Evolutionary conservation across 345 rosid genomes (phyloP).

Genomic region (Salix viminalis): DNA sequence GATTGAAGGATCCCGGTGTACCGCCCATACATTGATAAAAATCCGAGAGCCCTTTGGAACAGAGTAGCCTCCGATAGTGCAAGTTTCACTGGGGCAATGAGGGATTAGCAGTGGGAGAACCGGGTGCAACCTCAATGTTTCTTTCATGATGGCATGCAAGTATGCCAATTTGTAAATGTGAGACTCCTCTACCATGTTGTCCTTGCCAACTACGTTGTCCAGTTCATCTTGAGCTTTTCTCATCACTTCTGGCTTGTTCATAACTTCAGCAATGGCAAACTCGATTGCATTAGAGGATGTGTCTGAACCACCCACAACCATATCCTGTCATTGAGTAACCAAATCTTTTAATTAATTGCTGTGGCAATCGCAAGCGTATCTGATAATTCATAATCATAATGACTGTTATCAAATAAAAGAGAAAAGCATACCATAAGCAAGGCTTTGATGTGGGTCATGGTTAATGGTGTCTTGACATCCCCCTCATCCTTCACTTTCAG

Average conservation of each 20-base stretch:
- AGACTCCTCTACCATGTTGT: slow-evolving; percentile 43
- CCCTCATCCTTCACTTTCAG: slow-evolving; percentile 32
- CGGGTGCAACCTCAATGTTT: slow-evolving; percentile 51
- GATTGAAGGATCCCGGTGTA: slow-evolving; percentile 45
- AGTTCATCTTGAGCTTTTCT: slow-evolving; percentile 45
- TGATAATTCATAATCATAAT: neutral
- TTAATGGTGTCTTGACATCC: slow-evolving; percentile 37
- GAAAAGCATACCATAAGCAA: slow-evolving; percentile 41
- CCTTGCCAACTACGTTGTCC: slow-evolving; percentile 45
- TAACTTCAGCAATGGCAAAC: slow-evolving; percentile 53
- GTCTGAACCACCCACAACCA: slow-evolving; percentile 57
- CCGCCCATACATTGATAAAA: slow-evolving; percentile 52
- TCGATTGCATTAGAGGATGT: slow-evolving; percentile 49
- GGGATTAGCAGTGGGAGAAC: slow-evolving; percentile 50
- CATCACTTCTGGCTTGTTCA: slow-evolving; percentile 44
- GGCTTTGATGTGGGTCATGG: slow-evolving; percentile 45
- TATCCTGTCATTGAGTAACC: slow-evolving; percentile 32
- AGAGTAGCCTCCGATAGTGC: slow-evolving; percentile 38
- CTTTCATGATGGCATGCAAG: slow-evolving; percentile 48
- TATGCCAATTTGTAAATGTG: slow-evolving; percentile 44
- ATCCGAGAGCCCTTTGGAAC: slow-evolving; percentile 46
- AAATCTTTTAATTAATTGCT: neutral
- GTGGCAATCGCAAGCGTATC: neutral
- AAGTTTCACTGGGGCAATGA: slow-evolving; percentile 38
- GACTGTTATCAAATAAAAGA: neutral